A percentile compares a stretch with the other conserved stretches of the same genome.
These are phyloP conservation scores for Phytophthora meadii DNA, from an alignment of 352 stramenopile species.

Conservation along the genomic window DNA sequence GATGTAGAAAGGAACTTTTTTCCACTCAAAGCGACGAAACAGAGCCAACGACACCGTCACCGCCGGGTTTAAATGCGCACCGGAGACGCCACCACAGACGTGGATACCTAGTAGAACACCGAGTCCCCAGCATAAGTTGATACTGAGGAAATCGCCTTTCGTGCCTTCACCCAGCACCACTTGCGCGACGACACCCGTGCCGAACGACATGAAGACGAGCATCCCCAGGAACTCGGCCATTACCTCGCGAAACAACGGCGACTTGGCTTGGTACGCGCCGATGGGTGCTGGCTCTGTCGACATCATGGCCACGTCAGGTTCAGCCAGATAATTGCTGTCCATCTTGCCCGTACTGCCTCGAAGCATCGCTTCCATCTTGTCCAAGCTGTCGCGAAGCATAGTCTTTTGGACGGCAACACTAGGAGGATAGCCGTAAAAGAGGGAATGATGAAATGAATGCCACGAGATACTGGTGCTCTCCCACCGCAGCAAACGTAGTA, in stretches of 20 bases:
- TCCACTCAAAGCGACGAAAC: conserved; percentile 54
- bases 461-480: conserved; percentile 11
- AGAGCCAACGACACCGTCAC: conserved; percentile 59
- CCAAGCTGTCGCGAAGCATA: conserved; percentile 31
- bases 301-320: conserved; percentile 39
- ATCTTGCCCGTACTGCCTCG: conserved; percentile 29
- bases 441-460: conserved; percentile 16
- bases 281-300: conserved; percentile 19
- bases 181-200: conserved; percentile 63
- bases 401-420: neutral
- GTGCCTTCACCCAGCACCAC: conserved; percentile 52
- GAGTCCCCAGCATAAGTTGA: conserved; percentile 66
- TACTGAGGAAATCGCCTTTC: conserved; percentile 66
- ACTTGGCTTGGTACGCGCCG: conserved; percentile 37
- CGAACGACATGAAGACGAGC: conserved; percentile 64
- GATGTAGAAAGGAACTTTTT: conserved; percentile 35
- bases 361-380: conserved; percentile 29
- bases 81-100: conserved; percentile 47
- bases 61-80: conserved; percentile 64
- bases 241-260: conserved; percentile 59
- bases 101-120: conserved; percentile 70
- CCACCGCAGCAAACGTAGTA: conserved; percentile 4
- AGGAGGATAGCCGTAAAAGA: conserved; percentile 23
- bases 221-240: conserved; percentile 69
- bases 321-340: conserved; percentile 37